These are phyloP conservation scores for Lactifluus pinguis DNA, from an alignment of 768 basidiomycete species.

Conservation along the genomic window DNA sequence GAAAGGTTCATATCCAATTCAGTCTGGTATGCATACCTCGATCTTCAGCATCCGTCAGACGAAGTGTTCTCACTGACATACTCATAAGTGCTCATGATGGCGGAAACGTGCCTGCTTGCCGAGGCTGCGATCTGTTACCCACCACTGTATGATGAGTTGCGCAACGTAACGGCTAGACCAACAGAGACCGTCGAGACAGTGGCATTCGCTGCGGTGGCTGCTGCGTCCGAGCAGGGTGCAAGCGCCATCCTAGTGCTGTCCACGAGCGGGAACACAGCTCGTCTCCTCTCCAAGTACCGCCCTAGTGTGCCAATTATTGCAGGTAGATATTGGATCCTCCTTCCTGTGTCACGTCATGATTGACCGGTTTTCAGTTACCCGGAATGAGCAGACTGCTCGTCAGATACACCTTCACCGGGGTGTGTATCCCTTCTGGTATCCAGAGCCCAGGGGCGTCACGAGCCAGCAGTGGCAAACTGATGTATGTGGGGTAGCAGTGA, in stretches of 20 bases:
- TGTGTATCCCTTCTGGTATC: constrained; percentile 95
- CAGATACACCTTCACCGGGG: constrained; percentile 96
- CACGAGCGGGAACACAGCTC: constrained; percentile 93
- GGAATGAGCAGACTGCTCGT: constrained; percentile 90
- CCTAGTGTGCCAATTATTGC: constrained; percentile 92
- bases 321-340: constrained; percentile 40
- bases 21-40: constrained; percentile 56
- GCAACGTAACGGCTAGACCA: constrained; percentile 69
- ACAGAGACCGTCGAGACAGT: constrained; percentile 95
- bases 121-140: constrained; percentile 95
- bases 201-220: constrained; percentile 91
- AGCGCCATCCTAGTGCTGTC: constrained; percentile 94
- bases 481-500: constrained; percentile 40
- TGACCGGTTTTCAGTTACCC: constrained; percentile 56
- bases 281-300: constrained; percentile 93
- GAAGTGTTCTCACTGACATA: neutral
- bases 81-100: constrained; percentile 90
- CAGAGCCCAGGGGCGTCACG: constrained; percentile 84
- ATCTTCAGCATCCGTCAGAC: neutral
- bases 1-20: constrained; percentile 92
- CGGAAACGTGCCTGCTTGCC: constrained; percentile 95
- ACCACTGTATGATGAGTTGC: constrained; percentile 85
- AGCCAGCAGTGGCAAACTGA: constrained; percentile 95
- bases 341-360: neutral
- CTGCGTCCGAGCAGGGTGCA: constrained; percentile 90